A percentile compares a stretch with the other conserved stretches of the same genome.
phyloP scores from a whole-genome alignment of 345 rosid genomes.

The Anacardium occidentale region DNA sequence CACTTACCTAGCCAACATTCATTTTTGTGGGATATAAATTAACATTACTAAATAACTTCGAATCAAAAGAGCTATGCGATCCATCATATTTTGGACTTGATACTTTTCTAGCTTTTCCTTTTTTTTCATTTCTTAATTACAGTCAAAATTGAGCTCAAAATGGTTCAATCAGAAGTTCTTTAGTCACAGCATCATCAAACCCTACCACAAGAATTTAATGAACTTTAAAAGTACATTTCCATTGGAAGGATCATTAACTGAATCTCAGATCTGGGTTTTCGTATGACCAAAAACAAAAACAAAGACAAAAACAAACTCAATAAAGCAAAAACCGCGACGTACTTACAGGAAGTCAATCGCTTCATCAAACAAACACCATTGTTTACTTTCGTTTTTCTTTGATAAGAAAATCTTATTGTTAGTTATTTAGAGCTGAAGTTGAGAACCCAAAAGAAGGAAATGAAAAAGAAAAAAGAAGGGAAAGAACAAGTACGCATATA shows the following conservation, averaged over 20 bases:
- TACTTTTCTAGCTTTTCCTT: neutral
- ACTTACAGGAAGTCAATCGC: neutral
- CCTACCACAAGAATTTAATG: neutral
- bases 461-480: neutral
- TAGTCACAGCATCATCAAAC: neutral
- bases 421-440: neutral
- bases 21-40: neutral
- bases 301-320: too few relatives aligned
- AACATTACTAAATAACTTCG: neutral
- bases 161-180: neutral
- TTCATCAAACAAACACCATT: neutral
- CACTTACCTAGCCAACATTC: constrained; percentile 59
- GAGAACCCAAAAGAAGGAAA: neutral
- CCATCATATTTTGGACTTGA: neutral
- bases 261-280: neutral
- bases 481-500: neutral
- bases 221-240: neutral
- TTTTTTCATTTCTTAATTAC: neutral
- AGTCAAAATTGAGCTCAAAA: neutral
- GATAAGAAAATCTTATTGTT: neutral
- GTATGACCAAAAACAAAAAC: too few relatives aligned
- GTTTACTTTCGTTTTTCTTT: neutral
- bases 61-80: too few relatives aligned
- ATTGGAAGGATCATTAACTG: too few relatives aligned
- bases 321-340: too few relatives aligned